phyloP scores from a whole-genome alignment of 1,139 yeast species.

The Kodamaea anthophila region DNA sequence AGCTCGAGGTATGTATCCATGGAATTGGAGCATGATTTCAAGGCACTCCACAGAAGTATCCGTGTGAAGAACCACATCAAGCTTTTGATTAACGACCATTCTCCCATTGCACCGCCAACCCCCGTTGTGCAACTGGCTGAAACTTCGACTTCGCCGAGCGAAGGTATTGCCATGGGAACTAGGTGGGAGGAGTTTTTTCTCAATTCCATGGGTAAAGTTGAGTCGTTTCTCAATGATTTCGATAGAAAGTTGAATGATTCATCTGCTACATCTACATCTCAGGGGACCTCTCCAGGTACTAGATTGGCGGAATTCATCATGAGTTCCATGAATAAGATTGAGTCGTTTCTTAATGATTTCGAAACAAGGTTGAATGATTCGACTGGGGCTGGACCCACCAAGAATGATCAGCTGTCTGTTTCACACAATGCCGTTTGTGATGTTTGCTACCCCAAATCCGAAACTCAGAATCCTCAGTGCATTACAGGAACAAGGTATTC shows the following conservation, averaged over 20 bases:
- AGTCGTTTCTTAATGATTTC: too few species aligned
- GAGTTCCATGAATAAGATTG: not conserved
- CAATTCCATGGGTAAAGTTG: conserved; percentile 3
- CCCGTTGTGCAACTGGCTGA: conserved; percentile 1
- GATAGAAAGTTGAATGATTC: conserved; percentile 4
- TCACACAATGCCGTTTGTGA: conserved; percentile 47
- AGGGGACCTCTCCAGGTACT: conserved; percentile 4
- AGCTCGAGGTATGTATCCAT: conserved; percentile 36
- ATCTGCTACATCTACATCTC: conserved; percentile 4
- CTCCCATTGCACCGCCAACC: conserved; percentile 5
- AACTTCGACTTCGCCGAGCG: conserved; percentile 1
- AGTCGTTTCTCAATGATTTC: conserved; percentile 1
- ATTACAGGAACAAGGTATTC: conserved; percentile 47
- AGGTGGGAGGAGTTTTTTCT: conserved; percentile 2
- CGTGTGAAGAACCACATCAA: conserved; percentile 37
- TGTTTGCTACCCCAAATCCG: conserved; percentile 24
- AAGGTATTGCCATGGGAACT: conserved; percentile 1
- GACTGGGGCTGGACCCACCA: too few species aligned
- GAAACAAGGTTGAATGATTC: too few species aligned
- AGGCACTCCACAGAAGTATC: conserved; percentile 40
- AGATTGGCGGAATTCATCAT: too few species aligned
- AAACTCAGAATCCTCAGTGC: conserved; percentile 9
- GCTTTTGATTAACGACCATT: conserved; percentile 22
- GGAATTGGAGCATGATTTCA: conserved; percentile 36
- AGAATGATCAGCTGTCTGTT: too few species aligned